A percentile compares a stretch with the other conserved stretches of the same genome.
phyloP scores from a whole-genome alignment of 2,329 filamentous ascomycete species.

The Remersonia thermophila region DNA sequence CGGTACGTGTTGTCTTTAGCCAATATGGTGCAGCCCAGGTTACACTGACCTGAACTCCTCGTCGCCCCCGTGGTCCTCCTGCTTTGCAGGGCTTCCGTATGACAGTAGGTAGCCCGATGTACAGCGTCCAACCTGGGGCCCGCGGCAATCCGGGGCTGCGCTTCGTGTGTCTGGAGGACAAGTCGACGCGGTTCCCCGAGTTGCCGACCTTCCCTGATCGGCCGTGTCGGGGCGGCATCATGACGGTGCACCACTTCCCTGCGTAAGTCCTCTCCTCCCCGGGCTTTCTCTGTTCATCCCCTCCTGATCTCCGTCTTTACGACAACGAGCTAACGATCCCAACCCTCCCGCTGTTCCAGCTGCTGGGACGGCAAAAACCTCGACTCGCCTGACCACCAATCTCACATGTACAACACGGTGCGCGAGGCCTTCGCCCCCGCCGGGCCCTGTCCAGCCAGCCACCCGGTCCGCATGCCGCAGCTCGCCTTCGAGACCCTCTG shows the following conservation, averaged over 20 bases:
- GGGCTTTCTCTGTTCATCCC: neutral
- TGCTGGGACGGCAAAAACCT: slow-evolving; percentile 36
- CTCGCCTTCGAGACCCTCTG: slow-evolving; percentile 33
- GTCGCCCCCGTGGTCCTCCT: too few species aligned
- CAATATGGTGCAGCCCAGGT: too few species aligned
- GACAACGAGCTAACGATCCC: slow-evolving; percentile 25
- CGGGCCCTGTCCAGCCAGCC: slow-evolving; percentile 18
- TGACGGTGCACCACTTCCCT: slow-evolving; percentile 31
- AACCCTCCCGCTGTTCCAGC: too few species aligned
- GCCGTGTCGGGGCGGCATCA: slow-evolving; percentile 29
- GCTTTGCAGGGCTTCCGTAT: slow-evolving; percentile 29
- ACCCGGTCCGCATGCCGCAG: slow-evolving; percentile 23
- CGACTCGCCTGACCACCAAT: slow-evolving; percentile 38
- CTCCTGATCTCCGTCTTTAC: too few species aligned
- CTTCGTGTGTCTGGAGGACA: slow-evolving; percentile 30
- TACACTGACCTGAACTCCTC: too few species aligned
- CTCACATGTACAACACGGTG: slow-evolving; percentile 21
- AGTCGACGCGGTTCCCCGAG: slow-evolving; percentile 29
- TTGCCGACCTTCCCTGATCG: slow-evolving; percentile 28
- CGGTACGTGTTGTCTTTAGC: slow-evolving; percentile 22
- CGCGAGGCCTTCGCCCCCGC: slow-evolving; percentile 18
- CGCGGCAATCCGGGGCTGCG: slow-evolving; percentile 27
- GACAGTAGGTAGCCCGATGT: slow-evolving; percentile 26
- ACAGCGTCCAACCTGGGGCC: slow-evolving; percentile 16
- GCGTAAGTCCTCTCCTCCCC: slow-evolving; percentile 8